Evolutionary conservation across 805 yeast species (phyloP), one percentile per base, ranked within the genome.

Genomic region (Ogataea ramenticola): DNA sequence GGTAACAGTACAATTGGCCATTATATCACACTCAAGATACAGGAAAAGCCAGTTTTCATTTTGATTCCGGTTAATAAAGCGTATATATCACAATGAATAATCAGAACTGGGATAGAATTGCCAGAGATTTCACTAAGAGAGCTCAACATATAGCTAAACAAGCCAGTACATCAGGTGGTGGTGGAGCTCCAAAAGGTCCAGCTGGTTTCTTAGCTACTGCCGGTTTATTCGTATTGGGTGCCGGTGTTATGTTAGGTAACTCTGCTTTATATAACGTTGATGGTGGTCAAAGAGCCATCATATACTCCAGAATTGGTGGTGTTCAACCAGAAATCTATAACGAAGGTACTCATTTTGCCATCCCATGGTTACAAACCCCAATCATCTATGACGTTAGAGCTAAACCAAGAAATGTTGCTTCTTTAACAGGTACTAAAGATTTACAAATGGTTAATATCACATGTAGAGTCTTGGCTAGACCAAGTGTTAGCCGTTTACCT

Each of bases 381-480:
- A 74, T 89, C 41, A 78, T 89, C 42, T 93, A 85, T 65, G 98
- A 93, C 62, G 96, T 93, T 47, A 80, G 99, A 58, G 97, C 99
- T 39, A 91, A 88, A 63, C 99, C 99, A 47, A 81, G 97, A 67
- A 89, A 89, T 55, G 95, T 93, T 48, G 86, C 97, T 14, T 87
- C 96, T 22, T 75, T 95, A 57, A 93, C 99, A 1, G 99, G 99
- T 52, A 93, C 99, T 20, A 93, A 93, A 70, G 99, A 93, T 68
- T 75, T 93, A 61, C 99, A 93, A 71, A 93, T 93, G 99, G 99
- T 93, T 41, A 93, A 89, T 66, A 91, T 93, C 60, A 91, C 98
- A n/a, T 93, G 99, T 66, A 83, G 99, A 71, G 99, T 93, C 22
- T 76, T 93, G 55, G 84, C 95, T 44, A 82, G 90, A 63, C 99